phyloP scores from a whole-genome alignment of 345 rosid species.

The Conringia planisiliqua region DNA sequence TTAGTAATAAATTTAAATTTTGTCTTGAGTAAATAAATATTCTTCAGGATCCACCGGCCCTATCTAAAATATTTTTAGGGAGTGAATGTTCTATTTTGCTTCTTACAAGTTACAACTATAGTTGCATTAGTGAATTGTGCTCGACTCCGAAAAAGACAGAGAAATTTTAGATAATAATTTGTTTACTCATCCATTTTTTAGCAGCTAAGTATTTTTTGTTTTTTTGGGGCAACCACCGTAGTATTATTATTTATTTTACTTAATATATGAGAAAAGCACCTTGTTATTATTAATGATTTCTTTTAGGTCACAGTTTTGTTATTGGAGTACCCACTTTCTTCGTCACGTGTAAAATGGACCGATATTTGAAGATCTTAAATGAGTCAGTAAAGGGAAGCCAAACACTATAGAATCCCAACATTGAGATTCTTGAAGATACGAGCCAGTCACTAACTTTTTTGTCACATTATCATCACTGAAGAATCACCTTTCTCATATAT shows the following conservation, averaged over 20 bases:
- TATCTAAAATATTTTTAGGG: background rate
- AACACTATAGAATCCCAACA: background rate
- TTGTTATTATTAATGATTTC: background rate
- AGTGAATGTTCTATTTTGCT: background rate
- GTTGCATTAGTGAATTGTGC: background rate
- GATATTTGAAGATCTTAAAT: background rate
- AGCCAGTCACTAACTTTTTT: constrained; percentile 10
- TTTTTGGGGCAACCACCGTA: background rate
- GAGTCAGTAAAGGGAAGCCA: constrained; percentile 10
- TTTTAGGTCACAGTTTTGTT: background rate
- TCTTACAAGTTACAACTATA: background rate
- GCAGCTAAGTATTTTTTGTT: background rate
- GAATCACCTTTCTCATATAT: background rate
- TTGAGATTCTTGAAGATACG: background rate
- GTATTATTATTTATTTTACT: too few species aligned
- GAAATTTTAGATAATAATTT: background rate
- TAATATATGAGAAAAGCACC: background rate
- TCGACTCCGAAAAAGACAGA: background rate
- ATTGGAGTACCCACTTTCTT: background rate
- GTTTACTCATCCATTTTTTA: background rate
- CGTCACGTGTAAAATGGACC: constrained; percentile 17
- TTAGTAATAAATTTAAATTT: background rate
- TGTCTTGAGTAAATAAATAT: background rate
- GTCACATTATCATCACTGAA: background rate
- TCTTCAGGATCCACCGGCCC: background rate